Evolutionary conservation across 345 rosid species (phyloP).

Genomic region (Citrus reticulata): DNA sequence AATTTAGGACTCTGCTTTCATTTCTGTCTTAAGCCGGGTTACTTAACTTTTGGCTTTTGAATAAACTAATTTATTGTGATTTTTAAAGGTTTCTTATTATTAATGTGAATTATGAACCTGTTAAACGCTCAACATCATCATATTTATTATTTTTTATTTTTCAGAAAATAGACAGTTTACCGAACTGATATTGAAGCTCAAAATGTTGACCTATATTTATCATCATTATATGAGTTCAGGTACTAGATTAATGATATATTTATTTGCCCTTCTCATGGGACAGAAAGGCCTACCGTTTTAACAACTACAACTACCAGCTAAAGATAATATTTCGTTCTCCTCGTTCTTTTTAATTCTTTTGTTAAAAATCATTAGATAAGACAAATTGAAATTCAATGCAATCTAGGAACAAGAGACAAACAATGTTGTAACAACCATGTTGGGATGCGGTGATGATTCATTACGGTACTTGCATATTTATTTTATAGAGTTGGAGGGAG

Average conservation of each 20-base stretch:
- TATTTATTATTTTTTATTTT: neutral
- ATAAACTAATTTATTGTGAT: neutral
- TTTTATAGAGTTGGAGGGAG: neutral
- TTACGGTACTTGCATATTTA: neutral
- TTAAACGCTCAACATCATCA: neutral
- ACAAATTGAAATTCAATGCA: neutral
- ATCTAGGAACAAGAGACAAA: neutral
- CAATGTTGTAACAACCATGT: neutral
- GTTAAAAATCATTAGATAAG: neutral
- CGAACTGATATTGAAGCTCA: neutral
- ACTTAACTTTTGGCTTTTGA: neutral
- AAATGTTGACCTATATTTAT: neutral
- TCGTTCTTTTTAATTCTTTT: neutral
- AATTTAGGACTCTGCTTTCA: neutral
- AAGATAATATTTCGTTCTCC: neutral
- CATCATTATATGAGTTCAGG: neutral
- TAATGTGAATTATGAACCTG: neutral
- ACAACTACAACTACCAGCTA: neutral
- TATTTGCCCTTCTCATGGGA: neutral
- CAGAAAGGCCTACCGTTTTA: constrained; percentile 1
- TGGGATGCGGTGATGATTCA: neutral
- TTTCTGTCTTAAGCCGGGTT: neutral
- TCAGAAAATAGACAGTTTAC: neutral
- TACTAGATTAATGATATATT: neutral
- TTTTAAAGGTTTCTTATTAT: neutral